Base-by-base conservation (phyloP, 2,329 filamentous ascomycete species). In the Fusarium falciforme region DNA sequence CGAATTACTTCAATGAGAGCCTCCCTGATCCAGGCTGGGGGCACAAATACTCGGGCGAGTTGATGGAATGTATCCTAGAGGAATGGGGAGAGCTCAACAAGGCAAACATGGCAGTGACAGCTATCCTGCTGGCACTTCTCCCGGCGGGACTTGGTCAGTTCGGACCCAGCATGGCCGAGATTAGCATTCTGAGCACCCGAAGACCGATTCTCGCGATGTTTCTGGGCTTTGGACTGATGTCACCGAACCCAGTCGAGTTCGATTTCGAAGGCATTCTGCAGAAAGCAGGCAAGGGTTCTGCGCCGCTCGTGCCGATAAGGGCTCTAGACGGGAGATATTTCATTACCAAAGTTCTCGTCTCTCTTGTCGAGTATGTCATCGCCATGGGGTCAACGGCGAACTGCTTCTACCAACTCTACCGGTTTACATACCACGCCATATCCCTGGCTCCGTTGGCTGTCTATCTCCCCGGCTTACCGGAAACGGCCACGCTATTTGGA, bases 101-200 rank as follows among this genome's bases (percentile, higher is more conserved):
- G 55, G 68, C 68, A 61, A 61, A 61, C 33, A 70, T 68, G 68
- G 68, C 68, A 16, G 57, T 65, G 12, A 68, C 68, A 14, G 68
- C 31, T 27, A 70, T 70, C 11, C 49, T 70, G 11, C 57, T 70
- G 49, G 64, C 68, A 20, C 68, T 70, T 35, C 40, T 70, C n/a
- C 68, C 68, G 3, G 38, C 54, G 6, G 68, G 68, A 7, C 65
- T 70, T 17, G 68, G 59, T 17, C 68, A 70, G 61, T 64, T 70
- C 16, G 68, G 68, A 36, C 65, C 68, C 10, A 64, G 68, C 55
- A 70, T 70, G 60, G 65, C 68, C 47, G 68, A 70, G 55, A 64
- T 70, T 8, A 70, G 68, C 20, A 20, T 70, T 14, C 55, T 70
- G 27, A 68, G 68, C 47, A 44, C 47, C 10, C 55, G 68, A 16